phyloP scores from a whole-genome alignment of 495 filamentous ascomycete genomes.

The Penicillium riverlandense region DNA sequence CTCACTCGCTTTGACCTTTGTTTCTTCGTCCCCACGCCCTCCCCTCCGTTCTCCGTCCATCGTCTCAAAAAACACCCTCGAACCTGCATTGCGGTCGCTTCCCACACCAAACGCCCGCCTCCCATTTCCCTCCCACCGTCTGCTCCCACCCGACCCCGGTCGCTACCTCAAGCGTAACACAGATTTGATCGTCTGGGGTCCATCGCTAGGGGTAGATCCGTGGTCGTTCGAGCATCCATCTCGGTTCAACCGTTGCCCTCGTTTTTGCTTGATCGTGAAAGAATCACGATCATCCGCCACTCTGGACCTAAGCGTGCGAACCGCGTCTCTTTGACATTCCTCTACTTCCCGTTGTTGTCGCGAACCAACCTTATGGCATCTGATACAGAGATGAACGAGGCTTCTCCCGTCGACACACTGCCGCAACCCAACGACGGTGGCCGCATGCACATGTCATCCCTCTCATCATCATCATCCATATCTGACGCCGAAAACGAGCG shows the following conservation, averaged over 20 bases:
- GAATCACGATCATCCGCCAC: slow-evolving; percentile 11
- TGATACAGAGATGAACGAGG: slow-evolving; percentile 33
- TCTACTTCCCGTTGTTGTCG: slow-evolving; percentile 10
- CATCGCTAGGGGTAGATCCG: slow-evolving; percentile 39
- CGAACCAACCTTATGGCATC: slow-evolving; percentile 30
- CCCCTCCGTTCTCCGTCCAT: neutral
- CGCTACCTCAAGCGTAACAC: slow-evolving; percentile 41
- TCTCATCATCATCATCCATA: slow-evolving; percentile 40
- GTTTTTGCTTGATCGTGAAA: neutral
- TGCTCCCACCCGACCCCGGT: slow-evolving; percentile 18
- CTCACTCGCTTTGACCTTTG: no score
- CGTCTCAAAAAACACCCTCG: neutral
- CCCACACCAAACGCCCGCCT: no score
- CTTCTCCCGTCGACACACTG: slow-evolving; percentile 34
- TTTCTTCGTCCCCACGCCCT: neutral
- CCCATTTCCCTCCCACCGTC: slow-evolving; percentile 6
- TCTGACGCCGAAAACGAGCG: slow-evolving; percentile 42
- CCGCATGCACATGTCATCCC: slow-evolving; percentile 35
- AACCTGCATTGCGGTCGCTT: no score
- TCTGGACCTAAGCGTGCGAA: slow-evolving; percentile 11
- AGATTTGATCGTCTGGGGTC: slow-evolving; percentile 34
- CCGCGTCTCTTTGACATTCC: neutral
- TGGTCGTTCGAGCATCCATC: slow-evolving; percentile 17
- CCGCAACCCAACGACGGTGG: slow-evolving; percentile 38
- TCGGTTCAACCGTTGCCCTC: slow-evolving; percentile 6